These are phyloP conservation scores for Phaffomyces thermotolerans DNA, from an alignment of 805 yeast genomes.

Conservation along the genomic window DNA sequence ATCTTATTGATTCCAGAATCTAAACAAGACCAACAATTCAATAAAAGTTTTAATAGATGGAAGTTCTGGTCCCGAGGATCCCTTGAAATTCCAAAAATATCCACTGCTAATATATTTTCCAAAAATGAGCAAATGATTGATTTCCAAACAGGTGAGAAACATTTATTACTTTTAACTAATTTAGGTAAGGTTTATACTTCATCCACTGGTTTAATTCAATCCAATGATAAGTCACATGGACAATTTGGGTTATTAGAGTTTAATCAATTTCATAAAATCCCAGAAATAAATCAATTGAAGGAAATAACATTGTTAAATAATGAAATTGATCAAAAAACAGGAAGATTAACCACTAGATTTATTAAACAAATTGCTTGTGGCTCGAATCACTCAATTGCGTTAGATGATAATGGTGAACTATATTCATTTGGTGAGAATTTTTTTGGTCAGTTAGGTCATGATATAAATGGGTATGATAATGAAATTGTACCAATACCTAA, in stretches of 20 bases:
- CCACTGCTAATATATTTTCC: constrained; percentile 6
- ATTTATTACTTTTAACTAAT: constrained; percentile 55
- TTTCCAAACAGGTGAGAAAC: constrained; percentile 56
- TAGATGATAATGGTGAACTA: constrained; percentile 60
- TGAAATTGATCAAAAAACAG: constrained; percentile 21
- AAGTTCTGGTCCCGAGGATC: constrained; percentile 4
- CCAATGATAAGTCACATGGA: constrained; percentile 43
- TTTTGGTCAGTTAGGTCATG: constrained; percentile 78
- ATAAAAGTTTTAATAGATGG: neutral
- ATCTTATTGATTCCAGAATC: constrained; percentile 29
- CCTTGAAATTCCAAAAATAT: constrained; percentile 2
- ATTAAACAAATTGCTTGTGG: constrained; percentile 68
- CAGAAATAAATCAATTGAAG: constrained; percentile 39
- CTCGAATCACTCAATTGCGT: constrained; percentile 59
- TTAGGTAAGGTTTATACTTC: constrained; percentile 56
- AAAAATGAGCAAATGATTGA: constrained; percentile 45
- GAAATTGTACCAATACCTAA: constrained; percentile 69
- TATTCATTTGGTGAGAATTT: constrained; percentile 84
- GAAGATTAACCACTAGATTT: constrained; percentile 29
- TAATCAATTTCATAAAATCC: constrained; percentile 57
- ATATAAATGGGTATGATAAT: constrained; percentile 49
- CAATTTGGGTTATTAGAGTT: constrained; percentile 77
- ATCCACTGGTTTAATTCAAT: constrained; percentile 42
- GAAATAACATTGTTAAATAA: constrained; percentile 56
- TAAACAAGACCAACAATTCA: constrained; percentile 7